phyloP scores from a whole-genome alignment of 1,284 basidiomycete genomes.

The Rhodotorula sp. region DNA sequence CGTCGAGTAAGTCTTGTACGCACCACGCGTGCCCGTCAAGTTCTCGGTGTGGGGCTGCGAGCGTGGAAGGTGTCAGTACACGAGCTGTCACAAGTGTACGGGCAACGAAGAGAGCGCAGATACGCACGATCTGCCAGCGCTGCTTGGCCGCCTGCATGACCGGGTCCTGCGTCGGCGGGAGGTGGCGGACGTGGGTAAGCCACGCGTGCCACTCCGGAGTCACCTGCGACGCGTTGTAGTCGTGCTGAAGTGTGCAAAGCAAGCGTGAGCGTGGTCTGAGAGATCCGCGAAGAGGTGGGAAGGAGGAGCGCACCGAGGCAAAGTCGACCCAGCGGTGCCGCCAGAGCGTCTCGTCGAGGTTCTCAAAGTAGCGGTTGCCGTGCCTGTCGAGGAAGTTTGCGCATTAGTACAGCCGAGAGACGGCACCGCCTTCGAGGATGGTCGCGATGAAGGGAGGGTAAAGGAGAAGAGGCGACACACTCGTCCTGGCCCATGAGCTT shows the following conservation, averaged over 20 bases:
- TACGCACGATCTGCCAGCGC: slow-evolving; percentile 78
- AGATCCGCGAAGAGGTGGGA: neutral
- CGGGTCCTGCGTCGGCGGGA: slow-evolving; percentile 72
- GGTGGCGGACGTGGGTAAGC: slow-evolving; percentile 83
- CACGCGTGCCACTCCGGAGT: slow-evolving; percentile 94
- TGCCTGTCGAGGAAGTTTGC: slow-evolving; percentile 18
- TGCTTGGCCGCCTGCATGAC: slow-evolving; percentile 69
- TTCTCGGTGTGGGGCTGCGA: slow-evolving; percentile 76
- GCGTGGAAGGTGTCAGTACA: too few relatives aligned
- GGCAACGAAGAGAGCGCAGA: neutral
- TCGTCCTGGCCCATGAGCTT: slow-evolving; percentile 76
- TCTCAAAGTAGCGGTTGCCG: slow-evolving; percentile 72
- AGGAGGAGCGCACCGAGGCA: slow-evolving; percentile 62
- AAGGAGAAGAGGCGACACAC: slow-evolving; percentile 57
- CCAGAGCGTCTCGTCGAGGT: slow-evolving; percentile 72
- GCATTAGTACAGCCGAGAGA: too few relatives aligned
- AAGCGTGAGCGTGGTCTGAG: neutral
- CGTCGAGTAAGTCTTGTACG: slow-evolving; percentile 85
- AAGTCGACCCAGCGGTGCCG: slow-evolving; percentile 94
- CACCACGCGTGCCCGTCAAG: slow-evolving; percentile 84
- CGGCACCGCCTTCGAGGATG: too few relatives aligned
- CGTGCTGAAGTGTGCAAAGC: slow-evolving; percentile 59
- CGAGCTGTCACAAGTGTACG: accelerated
- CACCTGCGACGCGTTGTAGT: slow-evolving; percentile 84
- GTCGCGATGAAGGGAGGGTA: neutral